A percentile compares a stretch with the other conserved stretches of the same genome.
These are phyloP conservation scores for Ophiostoma angusticollis DNA, from an alignment of 2,329 filamentous ascomycete genomes.

Conservation along the genomic window DNA sequence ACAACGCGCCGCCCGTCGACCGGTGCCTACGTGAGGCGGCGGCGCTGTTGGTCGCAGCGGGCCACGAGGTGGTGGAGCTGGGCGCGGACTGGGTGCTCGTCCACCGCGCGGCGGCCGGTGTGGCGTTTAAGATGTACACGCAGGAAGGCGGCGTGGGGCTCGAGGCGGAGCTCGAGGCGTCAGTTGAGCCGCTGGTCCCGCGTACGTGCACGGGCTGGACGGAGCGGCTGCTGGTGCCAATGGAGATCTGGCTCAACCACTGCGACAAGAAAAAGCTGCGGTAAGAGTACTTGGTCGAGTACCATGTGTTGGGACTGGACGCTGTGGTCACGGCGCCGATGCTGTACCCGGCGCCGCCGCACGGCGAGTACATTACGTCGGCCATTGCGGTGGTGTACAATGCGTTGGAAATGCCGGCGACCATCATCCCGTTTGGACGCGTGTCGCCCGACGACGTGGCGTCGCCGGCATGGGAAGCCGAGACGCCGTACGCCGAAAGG, in stretches of 20 bases:
- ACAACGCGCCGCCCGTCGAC: background rate
- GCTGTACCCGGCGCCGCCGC: constrained; percentile 1
- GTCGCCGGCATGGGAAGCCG: background rate
- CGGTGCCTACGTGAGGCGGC: background rate
- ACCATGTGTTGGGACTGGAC: background rate
- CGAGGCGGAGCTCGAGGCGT: background rate
- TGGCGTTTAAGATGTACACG: constrained; percentile 3
- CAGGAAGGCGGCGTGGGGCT: constrained; percentile 2
- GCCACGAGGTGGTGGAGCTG: constrained; percentile 1
- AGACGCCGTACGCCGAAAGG: background rate
- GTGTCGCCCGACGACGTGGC: background rate
- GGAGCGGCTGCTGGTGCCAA: background rate
- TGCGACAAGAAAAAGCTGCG: background rate
- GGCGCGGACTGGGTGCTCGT: background rate
- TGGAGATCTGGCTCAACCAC: constrained; percentile 2
- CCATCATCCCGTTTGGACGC: background rate
- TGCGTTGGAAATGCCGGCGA: background rate
- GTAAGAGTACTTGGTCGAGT: background rate
- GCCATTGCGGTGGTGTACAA: background rate
- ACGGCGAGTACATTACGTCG: constrained; percentile 1
- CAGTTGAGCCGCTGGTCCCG: constrained; percentile 2
- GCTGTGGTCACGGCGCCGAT: background rate
- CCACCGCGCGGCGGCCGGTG: constrained; percentile 1
- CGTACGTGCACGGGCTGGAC: constrained; percentile 1
- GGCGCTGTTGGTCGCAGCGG: background rate